phyloP scores from a whole-genome alignment of 306 rosid species.

The Sindora glabra region DNA sequence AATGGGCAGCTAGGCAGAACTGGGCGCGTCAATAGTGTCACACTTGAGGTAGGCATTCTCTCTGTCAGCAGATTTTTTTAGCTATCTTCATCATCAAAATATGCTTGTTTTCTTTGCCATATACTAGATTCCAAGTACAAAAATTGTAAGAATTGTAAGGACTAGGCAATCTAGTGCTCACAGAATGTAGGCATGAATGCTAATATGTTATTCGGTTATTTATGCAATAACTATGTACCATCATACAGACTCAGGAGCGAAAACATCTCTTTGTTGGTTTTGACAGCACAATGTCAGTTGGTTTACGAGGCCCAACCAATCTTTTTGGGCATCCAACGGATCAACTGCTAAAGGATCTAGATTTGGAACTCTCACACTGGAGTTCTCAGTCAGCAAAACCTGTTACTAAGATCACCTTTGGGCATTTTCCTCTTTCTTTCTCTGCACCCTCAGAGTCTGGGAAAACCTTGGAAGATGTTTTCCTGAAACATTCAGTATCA shows the following conservation, averaged over 20 bases:
- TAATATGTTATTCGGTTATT: conserved; percentile 8
- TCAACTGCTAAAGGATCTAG: conserved; percentile 56
- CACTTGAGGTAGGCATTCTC: conserved; percentile 57
- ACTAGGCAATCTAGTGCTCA: too few species aligned
- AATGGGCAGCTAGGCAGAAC: conserved; percentile 66
- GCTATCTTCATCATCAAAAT: conserved; percentile 11
- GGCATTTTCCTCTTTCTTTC: conserved; percentile 93
- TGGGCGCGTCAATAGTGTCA: conserved; percentile 56
- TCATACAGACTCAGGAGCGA: conserved; percentile 44
- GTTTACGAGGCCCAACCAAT: conserved; percentile 93
- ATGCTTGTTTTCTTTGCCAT: not conserved
- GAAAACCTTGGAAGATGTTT: conserved; percentile 63
- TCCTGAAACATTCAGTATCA: conserved; percentile 75
- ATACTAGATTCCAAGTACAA: not conserved
- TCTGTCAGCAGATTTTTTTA: not conserved
- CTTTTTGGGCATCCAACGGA: conserved; percentile 91
- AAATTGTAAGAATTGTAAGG: too few species aligned
- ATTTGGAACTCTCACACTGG: conserved; percentile 76
- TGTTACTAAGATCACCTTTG: conserved; percentile 75
- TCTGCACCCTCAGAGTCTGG: conserved; percentile 60
- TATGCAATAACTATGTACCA: conserved; percentile 10
- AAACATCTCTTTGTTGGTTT: conserved; percentile 87
- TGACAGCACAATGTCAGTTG: conserved; percentile 67
- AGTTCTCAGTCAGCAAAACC: conserved; percentile 52
- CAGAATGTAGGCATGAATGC: not conserved